Conservation (phyloP, 345 rosid species). For the Lepidium sativum region DNA sequence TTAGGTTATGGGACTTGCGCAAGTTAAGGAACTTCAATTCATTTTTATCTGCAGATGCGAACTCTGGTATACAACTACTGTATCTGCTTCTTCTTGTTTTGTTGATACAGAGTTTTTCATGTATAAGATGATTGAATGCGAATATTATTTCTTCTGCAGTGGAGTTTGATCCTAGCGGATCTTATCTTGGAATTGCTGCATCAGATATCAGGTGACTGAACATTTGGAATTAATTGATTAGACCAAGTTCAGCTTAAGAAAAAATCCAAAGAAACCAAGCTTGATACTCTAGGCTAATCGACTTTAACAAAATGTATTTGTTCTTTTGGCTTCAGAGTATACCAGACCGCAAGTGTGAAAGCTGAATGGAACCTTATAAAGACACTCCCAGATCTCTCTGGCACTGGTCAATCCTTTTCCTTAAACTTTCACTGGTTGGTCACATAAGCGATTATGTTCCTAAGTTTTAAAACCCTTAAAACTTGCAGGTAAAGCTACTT, state of each 20-base stretch:
- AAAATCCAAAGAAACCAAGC: neutral
- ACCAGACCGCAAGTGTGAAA: slow-evolving; percentile 87
- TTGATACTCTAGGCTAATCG: neutral
- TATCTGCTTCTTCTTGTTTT: neutral
- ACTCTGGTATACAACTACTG: slow-evolving; percentile 49
- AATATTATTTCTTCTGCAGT: slow-evolving; percentile 40
- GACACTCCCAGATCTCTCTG: slow-evolving; percentile 91
- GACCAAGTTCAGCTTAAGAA: neutral
- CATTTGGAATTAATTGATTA: neutral
- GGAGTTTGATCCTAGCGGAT: slow-evolving; percentile 90
- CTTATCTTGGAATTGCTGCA: slow-evolving; percentile 76
- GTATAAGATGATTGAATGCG: neutral
- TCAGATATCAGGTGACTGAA: slow-evolving; percentile 64
- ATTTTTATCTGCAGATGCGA: slow-evolving; percentile 50
- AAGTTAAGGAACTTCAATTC: slow-evolving; percentile 87
- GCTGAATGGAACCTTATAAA: slow-evolving; percentile 89
- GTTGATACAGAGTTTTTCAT: neutral
- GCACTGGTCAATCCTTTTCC: slow-evolving; percentile 49
- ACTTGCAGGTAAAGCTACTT: slow-evolving; percentile 56
- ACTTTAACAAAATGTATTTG: neutral
- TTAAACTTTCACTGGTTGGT: neutral
- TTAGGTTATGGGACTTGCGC: slow-evolving; percentile 93
- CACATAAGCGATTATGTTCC: neutral
- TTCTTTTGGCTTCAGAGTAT: slow-evolving; percentile 41
- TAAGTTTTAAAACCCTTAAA: neutral